Evolutionary conservation across 768 basidiomycete species (phyloP), one percentile per base, ranked within the genome.

Genomic region (Lactarius tabidus): DNA sequence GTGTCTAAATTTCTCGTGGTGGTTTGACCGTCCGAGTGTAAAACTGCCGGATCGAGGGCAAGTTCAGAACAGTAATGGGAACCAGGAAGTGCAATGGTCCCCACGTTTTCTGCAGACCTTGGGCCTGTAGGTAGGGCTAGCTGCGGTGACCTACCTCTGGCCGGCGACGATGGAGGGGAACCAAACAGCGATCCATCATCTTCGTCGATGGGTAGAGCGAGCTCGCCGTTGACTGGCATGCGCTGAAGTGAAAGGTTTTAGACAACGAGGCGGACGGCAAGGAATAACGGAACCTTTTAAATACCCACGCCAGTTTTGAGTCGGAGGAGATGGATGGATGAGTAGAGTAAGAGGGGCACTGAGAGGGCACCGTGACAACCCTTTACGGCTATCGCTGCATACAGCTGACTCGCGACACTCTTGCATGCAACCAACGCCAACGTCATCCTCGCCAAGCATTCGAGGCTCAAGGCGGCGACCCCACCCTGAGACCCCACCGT

Each of bases 11-110:
- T 77, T 77, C 72, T 74, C 74, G 61, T 43, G n/a, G 55, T 41
- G 26, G 43, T 54, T 39, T 60, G 75, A 71, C 76, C 59, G 62
- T 59, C 81, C 77, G 80, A 78, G 76, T 82, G 81, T 79, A 81
- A 82, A 80, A 85, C 89, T 90, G 87, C 77, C 85, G 87, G 85
- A 81, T 85, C 79, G 81, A 87, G 82, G 79, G 89, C 83, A 79
- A 87, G 82, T 91, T 92, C 88, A 91, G 89, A 89, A 89, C 80
- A 81, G 77, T 79, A 82, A 80, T 89, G 90, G 90, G 89, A 90
- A 85, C 90, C 91, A 91, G 89, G 89, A 90, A 92, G 91, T 92
- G 91, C 91, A 92, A 91, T 91, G 89, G 90, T 88, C 90, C 90
- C 90, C 90, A 93, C 91, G 84, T 93, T 91, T 89, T 89, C 82